These are phyloP conservation scores for Chalciporus piperatoides DNA, from an alignment of 1,284 basidiomycete species.

Conservation along the genomic window DNA sequence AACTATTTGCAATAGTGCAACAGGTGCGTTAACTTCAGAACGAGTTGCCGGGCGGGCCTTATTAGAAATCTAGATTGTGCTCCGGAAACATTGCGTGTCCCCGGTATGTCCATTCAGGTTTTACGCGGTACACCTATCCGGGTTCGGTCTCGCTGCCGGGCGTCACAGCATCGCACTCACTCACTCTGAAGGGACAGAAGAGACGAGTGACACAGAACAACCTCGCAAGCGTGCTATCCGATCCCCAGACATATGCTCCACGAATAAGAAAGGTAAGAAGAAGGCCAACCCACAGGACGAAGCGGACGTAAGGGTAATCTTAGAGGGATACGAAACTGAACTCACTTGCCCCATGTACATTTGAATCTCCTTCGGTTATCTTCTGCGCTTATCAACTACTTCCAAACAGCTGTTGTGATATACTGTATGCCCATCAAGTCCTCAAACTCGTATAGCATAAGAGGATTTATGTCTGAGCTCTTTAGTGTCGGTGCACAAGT, in stretches of 20 bases:
- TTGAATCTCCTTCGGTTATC: neutral
- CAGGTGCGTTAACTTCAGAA: slow-evolving; percentile 8
- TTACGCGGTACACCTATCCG: neutral
- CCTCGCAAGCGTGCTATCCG: neutral
- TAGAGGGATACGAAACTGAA: slow-evolving; percentile 47
- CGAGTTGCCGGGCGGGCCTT: neutral
- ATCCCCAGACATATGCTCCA: neutral
- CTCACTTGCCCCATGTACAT: slow-evolving; percentile 55
- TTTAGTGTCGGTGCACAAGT: slow-evolving; percentile 49
- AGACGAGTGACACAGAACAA: neutral
- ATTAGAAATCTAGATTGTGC: neutral
- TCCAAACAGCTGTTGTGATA: slow-evolving; percentile 48
- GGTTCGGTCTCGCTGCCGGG: neutral
- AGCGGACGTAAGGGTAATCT: slow-evolving; percentile 16
- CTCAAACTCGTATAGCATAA: neutral
- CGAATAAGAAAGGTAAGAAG: slow-evolving; percentile 26
- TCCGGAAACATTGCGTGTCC: neutral
- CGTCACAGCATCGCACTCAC: slow-evolving; percentile 7
- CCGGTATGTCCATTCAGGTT: slow-evolving; percentile 18
- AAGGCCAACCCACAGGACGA: slow-evolving; percentile 16
- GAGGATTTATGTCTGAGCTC: slow-evolving; percentile 3
- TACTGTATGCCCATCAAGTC: slow-evolving; percentile 40
- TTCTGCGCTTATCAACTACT: slow-evolving; percentile 4
- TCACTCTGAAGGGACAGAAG: slow-evolving; percentile 4
- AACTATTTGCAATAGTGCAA: neutral